Percentiles rank a stretch among this genome's conserved stretches.
phyloP scores from a whole-genome alignment of 805 yeast genomes.

The Starmerella geochares region DNA sequence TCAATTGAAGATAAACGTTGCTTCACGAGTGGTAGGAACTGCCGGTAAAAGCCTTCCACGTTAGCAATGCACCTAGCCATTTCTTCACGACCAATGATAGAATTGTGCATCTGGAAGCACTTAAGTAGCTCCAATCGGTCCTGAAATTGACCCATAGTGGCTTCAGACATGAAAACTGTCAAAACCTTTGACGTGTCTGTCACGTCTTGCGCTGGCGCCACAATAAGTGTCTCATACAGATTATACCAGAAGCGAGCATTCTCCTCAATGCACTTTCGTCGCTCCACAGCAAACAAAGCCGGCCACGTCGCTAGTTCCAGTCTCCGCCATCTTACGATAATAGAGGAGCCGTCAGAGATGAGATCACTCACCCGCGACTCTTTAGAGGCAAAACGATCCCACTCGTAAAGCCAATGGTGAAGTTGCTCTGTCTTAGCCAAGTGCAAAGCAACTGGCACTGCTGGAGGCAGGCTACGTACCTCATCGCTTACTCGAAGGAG shows the following conservation, averaged over 20 bases:
- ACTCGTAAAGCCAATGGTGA: slow-evolving; percentile 70
- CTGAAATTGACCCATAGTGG: slow-evolving; percentile 64
- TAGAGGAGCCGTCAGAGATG: slow-evolving; percentile 47
- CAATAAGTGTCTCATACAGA: slow-evolving; percentile 60
- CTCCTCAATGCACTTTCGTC: slow-evolving; percentile 37
- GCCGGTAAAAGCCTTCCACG: slow-evolving; percentile 54
- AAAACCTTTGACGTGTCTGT: slow-evolving; percentile 46
- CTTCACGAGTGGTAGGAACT: slow-evolving; percentile 45
- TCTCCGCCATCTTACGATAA: slow-evolving; percentile 85
- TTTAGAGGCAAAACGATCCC: slow-evolving; percentile 85
- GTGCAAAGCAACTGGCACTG: slow-evolving; percentile 64
- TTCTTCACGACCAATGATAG: slow-evolving; percentile 1
- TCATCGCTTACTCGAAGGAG: slow-evolving; percentile 56
- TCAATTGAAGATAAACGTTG: slow-evolving; percentile 39
- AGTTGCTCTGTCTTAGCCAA: slow-evolving; percentile 79
- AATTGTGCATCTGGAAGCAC: slow-evolving; percentile 54
- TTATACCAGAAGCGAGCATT: slow-evolving; percentile 88
- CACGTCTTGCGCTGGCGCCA: slow-evolving; percentile 32
- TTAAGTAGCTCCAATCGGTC: slow-evolving; percentile 49
- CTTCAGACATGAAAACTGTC: slow-evolving; percentile 62
- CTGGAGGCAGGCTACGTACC: slow-evolving; percentile 49
- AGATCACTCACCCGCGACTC: slow-evolving; percentile 54
- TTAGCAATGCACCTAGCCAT: slow-evolving; percentile 42
- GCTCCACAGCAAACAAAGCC: slow-evolving; percentile 50
- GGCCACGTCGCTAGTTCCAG: slow-evolving; percentile 83